Evolutionary conservation across 2,329 filamentous ascomycete genomes (phyloP).

Genomic region (Arthroderma sp.): DNA sequence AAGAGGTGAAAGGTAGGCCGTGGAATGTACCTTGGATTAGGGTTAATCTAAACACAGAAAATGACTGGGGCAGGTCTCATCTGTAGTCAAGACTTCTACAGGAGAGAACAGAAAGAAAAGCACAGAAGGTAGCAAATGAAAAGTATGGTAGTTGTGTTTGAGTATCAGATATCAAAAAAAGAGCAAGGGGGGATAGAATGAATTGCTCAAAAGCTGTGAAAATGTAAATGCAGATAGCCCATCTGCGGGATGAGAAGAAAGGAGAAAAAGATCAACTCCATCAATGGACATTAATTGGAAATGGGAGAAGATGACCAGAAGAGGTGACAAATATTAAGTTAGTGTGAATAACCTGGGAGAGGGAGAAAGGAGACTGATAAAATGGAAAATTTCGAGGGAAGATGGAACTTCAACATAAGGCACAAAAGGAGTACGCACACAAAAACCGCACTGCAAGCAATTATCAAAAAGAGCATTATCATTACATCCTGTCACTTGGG

Average conservation of each 20-base stretch:
- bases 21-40: no score
- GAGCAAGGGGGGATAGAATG: neutral
- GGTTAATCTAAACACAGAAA: no score
- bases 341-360: neutral
- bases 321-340: neutral
- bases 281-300: neutral
- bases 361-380: neutral
- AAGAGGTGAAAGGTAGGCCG: no score
- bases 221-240: neutral
- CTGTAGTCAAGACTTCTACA: no score
- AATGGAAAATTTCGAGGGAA: neutral
- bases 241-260: neutral
- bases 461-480: no score
- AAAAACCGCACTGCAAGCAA: no score
- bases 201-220: conserved; percentile 2
- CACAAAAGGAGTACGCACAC: no score
- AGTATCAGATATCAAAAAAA: neutral
- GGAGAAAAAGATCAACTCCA: neutral
- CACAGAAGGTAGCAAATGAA: no score
- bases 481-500: no score
- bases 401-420: no score
- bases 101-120: no score
- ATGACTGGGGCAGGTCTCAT: no score
- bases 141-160: neutral
- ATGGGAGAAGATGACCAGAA: neutral